Evolutionary conservation across 75 land plant species (phyloP).

Genomic region (Ceratopteris richardii): DNA sequence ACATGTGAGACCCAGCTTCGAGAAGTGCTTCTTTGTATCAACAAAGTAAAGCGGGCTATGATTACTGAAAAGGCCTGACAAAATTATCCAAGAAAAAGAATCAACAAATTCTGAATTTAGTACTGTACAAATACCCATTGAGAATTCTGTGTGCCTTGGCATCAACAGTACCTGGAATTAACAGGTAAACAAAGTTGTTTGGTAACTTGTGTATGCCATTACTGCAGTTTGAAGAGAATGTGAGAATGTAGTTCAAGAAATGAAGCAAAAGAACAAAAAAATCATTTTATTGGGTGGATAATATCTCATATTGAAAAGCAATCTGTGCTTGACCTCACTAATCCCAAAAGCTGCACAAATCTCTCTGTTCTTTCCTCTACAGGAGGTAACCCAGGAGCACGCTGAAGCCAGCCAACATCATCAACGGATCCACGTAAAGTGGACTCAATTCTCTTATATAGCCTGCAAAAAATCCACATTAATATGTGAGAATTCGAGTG

Average conservation of each 20-base stretch:
- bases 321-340: constrained; percentile 4
- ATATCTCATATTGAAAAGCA: not conserved
- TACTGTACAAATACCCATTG: not conserved
- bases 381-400: constrained; percentile 13
- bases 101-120: not conserved
- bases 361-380: constrained; percentile 33
- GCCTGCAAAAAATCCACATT: constrained; percentile 8
- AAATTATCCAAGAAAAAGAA: not conserved
- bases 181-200: constrained; percentile 23
- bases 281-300: not conserved
- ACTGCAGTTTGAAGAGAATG: constrained; percentile 11
- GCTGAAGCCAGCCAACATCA: constrained; percentile 38
- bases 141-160: not conserved
- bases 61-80: constrained; percentile 34
- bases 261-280: not conserved
- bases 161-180: constrained; percentile 19
- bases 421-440: constrained; percentile 35
- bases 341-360: constrained; percentile 4
- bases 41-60: constrained; percentile 87
- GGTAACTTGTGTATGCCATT: constrained; percentile 29
- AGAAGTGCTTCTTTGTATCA: constrained; percentile 66
- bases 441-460: constrained; percentile 28
- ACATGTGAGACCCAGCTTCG: constrained; percentile 90
- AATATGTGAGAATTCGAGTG: not conserved
- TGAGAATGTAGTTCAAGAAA: not conserved